A percentile compares a stretch with the other conserved stretches of the same genome.
Evolutionary conservation across 2,329 filamentous ascomycete genomes (phyloP).

Genomic region (Pseudogymnoascus sp.): DNA sequence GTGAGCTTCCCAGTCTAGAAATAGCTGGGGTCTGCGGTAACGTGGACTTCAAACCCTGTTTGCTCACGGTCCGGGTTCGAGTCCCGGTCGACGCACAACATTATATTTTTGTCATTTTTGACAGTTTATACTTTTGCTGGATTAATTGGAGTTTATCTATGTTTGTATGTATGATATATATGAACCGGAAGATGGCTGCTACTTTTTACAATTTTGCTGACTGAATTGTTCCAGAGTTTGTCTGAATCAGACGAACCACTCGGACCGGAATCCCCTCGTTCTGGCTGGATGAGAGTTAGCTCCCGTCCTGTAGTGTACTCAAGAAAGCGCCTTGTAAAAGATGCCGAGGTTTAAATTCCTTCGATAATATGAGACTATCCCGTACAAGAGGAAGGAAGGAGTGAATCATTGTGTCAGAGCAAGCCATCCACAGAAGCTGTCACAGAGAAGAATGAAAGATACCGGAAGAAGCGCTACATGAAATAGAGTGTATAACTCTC

Average conservation of each 20-base stretch:
- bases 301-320: not conserved
- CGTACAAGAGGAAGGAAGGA: not conserved
- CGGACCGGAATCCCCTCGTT: not conserved
- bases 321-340: not conserved
- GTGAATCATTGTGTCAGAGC: not conserved
- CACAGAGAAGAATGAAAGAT: not conserved
- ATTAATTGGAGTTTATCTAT: not conserved
- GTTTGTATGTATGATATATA: not conserved
- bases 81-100: not conserved
- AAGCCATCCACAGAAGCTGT: not conserved
- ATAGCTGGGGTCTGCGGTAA: slow-evolving; percentile 8
- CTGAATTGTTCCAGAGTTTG: not conserved
- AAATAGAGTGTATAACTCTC: not conserved
- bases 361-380: not conserved
- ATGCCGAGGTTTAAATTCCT: not conserved
- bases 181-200: not conserved
- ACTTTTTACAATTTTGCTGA: not conserved
- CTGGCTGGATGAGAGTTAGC: not conserved
- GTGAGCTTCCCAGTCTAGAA: slow-evolving; percentile 6
- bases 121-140: not conserved
- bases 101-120: not conserved
- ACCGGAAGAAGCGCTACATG: not conserved
- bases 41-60: not conserved
- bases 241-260: not conserved
- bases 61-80: slow-evolving; percentile 9